Percentiles rank a stretch among this genome's conserved stretches.
Evolutionary conservation across 306 rosid species (phyloP).

Genomic region (Medicago ruthenica): DNA sequence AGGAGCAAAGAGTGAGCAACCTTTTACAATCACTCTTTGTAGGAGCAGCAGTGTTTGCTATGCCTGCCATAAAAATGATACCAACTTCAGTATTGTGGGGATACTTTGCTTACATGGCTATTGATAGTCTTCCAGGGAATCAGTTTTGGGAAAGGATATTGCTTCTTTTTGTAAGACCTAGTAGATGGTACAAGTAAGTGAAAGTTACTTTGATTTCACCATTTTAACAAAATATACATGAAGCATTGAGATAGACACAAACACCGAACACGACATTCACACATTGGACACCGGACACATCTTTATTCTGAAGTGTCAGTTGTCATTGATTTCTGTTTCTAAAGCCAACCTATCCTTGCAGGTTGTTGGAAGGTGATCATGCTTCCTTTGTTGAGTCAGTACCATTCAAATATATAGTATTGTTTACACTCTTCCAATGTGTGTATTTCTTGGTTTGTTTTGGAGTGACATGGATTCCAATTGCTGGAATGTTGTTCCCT

Average conservation of each 20-base stretch:
- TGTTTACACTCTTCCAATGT: slow-evolving; percentile 74
- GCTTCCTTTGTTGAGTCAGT: slow-evolving; percentile 84
- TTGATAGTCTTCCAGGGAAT: slow-evolving; percentile 93
- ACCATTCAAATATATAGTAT: slow-evolving; percentile 60
- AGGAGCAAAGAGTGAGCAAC: slow-evolving; percentile 91
- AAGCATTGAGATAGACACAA: not conserved
- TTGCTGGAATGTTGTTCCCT: slow-evolving; percentile 88
- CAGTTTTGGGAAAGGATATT: slow-evolving; percentile 87
- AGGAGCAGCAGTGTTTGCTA: slow-evolving; percentile 73
- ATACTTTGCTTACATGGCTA: slow-evolving; percentile 91
- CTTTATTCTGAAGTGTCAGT: not conserved
- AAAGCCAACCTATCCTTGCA: slow-evolving; percentile 37
- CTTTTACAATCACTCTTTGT: slow-evolving; percentile 80
- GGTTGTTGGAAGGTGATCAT: slow-evolving; percentile 67
- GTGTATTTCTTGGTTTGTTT: slow-evolving; percentile 69
- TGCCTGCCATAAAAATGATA: slow-evolving; percentile 74
- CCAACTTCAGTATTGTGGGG: slow-evolving; percentile 96
- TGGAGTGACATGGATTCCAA: slow-evolving; percentile 77
- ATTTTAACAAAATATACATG: not conserved
- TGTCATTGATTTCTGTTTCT: slow-evolving; percentile 4
- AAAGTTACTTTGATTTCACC: slow-evolving; percentile 18
- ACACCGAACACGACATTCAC: not conserved
- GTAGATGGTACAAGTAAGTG: slow-evolving; percentile 77
- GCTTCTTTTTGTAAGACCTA: slow-evolving; percentile 70
- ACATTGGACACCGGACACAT: not conserved